These are phyloP conservation scores for Trichoderma aggressivum DNA, from an alignment of 2,329 filamentous ascomycete genomes.

Conservation along the genomic window DNA sequence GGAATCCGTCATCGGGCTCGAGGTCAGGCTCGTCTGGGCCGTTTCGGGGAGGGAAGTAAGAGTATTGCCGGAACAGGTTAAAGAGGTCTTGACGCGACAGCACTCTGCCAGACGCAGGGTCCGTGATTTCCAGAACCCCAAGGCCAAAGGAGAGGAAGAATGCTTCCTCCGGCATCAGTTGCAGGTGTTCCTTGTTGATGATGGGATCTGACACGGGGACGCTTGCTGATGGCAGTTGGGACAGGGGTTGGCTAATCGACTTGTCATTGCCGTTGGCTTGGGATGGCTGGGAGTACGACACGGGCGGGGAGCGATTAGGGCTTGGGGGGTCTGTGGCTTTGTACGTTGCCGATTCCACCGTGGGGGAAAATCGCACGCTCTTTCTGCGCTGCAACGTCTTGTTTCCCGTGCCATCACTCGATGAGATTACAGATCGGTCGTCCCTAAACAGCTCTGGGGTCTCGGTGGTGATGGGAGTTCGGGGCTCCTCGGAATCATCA, in stretches of 20 bases:
- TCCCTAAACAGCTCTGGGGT: constrained; percentile 6
- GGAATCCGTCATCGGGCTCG: constrained; percentile 75
- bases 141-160: constrained; percentile 86
- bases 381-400: constrained; percentile 48
- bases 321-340: constrained; percentile 50
- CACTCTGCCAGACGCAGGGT: constrained; percentile 42
- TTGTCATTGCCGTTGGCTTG: constrained; percentile 23
- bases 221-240: background rate
- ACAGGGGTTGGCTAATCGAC: constrained; percentile 10
- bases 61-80: constrained; percentile 63
- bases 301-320: constrained; percentile 33
- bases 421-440: constrained; percentile 19
- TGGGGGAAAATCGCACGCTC: constrained; percentile 67
- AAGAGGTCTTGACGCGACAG: constrained; percentile 59
- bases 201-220: constrained; percentile 26
- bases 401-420: constrained; percentile 24
- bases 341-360: constrained; percentile 63
- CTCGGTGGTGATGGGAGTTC: constrained; percentile 16
- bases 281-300: constrained; percentile 24
- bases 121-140: constrained; percentile 65
- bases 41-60: constrained; percentile 61
- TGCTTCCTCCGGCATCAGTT: constrained; percentile 83
- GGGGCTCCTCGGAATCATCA: constrained; percentile 14
- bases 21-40: constrained; percentile 41
- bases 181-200: constrained; percentile 73